Evolutionary conservation across 352 stramenopile genomes (phyloP), one percentile per base, ranked within the genome.

Genomic region (Pythium graminicola): DNA sequence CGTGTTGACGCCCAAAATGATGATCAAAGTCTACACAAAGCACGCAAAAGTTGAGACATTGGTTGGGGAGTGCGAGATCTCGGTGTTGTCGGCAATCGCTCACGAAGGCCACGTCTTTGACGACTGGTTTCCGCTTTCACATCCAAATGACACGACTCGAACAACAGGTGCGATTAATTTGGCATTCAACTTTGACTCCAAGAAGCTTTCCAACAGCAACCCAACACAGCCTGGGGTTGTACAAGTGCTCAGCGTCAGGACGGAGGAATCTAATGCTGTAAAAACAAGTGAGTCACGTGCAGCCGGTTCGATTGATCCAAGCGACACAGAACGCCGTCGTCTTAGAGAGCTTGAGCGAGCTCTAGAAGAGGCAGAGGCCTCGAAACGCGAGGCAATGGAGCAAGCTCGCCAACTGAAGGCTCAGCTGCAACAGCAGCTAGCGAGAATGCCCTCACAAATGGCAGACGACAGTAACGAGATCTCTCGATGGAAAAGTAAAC

Each of bases 41-140:
- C 77, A 89, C 23, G 27, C 60, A 0, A 89, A 88, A 50, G 72
- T 71, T 0, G 81, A 93, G 35, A 70, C 72, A 22, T 53, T 91
- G 16, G 51, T 93, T 20, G 82, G 82, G 1, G 78, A 88, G 47
- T 88, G 78, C 32, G 71, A 91, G 51, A 65, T 93, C 24, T 85
- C 80, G 1, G 59, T 91, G 7, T 70, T 73, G 2, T 88, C 80
- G 27, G 78, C 79, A 7, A 80, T 93, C 19, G 64, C 77, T 1
- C 70, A 76, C 20, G 80, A 93, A 60, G 82, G 82, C 2, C 70
- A 86, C 23, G 64, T 88, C 33, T 81, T 90, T 22, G 67, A 90
- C 29, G 78, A 87, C 17, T 81, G 68, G 33, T 71, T 89, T 23
- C 49, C 54, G 3, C 60, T 91, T 10, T 45, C 70, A 14, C 53